phyloP scores from a whole-genome alignment of 768 basidiomycete genomes.

The Gyrodon lividus region DNA sequence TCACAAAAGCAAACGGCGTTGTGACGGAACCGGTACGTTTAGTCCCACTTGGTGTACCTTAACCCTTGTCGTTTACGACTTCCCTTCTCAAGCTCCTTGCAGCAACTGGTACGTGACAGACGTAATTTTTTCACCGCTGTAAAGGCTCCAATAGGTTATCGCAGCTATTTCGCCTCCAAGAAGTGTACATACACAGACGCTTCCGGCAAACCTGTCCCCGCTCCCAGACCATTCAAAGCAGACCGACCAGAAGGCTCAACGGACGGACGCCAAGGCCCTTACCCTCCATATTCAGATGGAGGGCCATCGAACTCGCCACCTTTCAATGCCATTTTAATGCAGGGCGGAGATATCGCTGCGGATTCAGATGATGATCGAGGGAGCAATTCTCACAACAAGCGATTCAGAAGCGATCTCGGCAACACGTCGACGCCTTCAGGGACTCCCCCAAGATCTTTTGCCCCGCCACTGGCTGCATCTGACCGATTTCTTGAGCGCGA shows the following conservation, averaged over 20 bases:
- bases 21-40: slow-evolving; percentile 72
- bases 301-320: slow-evolving; percentile 14
- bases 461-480: slow-evolving; percentile 32
- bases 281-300: slow-evolving; percentile 17
- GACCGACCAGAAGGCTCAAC: slow-evolving; percentile 34
- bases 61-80: slow-evolving; percentile 2
- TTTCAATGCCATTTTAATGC: slow-evolving; percentile 5
- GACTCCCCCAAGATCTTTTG: slow-evolving; percentile 34
- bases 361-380: slow-evolving; percentile 42
- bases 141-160: slow-evolving; percentile 6
- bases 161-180: slow-evolving; percentile 79
- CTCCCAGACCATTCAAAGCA: slow-evolving; percentile 53
- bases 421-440: slow-evolving; percentile 36
- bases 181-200: slow-evolving; percentile 79
- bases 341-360: slow-evolving; percentile 11
- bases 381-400: slow-evolving; percentile 47
- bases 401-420: slow-evolving; percentile 43
- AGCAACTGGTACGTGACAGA: slow-evolving; percentile 64
- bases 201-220: slow-evolving; percentile 76
- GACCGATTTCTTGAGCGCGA: slow-evolving; percentile 54
- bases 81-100: slow-evolving; percentile 57
- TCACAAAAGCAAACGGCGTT: slow-evolving; percentile 82
- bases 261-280: slow-evolving; percentile 23
- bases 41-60: slow-evolving; percentile 4
- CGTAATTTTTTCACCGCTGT: slow-evolving; percentile 1